Conservation (phyloP, 176 grass and related monocot genomes). For the Echinochloa phyllopogon region DNA sequence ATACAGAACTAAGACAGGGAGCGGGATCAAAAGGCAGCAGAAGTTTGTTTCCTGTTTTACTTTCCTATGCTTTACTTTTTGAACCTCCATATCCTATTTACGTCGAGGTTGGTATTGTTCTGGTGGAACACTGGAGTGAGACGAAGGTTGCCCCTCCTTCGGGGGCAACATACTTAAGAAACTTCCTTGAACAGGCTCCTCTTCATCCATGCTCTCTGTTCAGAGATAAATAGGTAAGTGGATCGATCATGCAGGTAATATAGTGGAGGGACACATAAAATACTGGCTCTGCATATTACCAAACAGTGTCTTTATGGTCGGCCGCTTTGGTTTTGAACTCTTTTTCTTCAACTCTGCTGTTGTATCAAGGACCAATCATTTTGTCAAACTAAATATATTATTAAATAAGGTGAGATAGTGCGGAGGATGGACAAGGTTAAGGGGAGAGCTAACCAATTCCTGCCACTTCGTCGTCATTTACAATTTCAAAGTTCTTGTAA, state of each 20-base stretch:
- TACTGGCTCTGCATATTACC: conserved; percentile 56
- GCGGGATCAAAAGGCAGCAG: conserved; percentile 48
- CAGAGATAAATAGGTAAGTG: conserved; percentile 34
- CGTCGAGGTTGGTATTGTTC: conserved; percentile 79
- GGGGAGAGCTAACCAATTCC: conserved; percentile 71
- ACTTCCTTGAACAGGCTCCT: conserved; percentile 76
- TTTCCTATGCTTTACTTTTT: conserved; percentile 56
- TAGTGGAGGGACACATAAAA: neutral
- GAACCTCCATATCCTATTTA: conserved; percentile 80
- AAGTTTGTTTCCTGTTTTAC: conserved; percentile 49
- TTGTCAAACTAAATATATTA: conserved; percentile 43
- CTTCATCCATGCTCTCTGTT: conserved; percentile 75
- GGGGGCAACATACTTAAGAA: conserved; percentile 89
- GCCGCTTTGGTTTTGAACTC: conserved; percentile 90
- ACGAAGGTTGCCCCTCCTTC: conserved; percentile 74
- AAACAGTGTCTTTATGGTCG: conserved; percentile 98
- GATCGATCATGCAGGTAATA: neutral
- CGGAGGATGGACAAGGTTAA: neutral
- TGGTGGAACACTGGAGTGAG: conserved; percentile 76
- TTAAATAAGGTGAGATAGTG: conserved; percentile 2
- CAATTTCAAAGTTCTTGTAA: conserved; percentile 99
- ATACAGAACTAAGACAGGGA: conserved; percentile 32
- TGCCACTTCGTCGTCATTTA: conserved; percentile 90
- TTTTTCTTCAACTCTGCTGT: conserved; percentile 98
- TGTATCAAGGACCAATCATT: conserved; percentile 41